Evolutionary conservation across 176 grass and related monocot genomes (phyloP).

Genomic region (Avena insularis): DNA sequence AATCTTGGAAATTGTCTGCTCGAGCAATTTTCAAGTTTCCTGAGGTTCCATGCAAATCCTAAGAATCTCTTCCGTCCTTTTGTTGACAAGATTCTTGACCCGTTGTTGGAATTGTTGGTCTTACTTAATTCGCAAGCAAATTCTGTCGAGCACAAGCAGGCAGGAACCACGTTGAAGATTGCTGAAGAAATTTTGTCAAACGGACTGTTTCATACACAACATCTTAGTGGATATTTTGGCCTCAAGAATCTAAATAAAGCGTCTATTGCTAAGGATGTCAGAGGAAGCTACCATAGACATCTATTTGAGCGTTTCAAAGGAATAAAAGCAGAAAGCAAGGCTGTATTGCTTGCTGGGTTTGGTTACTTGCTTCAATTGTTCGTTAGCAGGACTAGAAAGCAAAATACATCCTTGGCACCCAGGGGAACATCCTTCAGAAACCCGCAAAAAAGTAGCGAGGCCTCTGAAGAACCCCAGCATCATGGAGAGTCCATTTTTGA

Average conservation of each 20-base stretch:
- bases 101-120: slow-evolving; percentile 78
- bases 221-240: slow-evolving; percentile 86
- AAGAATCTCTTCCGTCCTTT: slow-evolving; percentile 91
- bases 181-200: slow-evolving; percentile 88
- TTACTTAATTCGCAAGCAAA: slow-evolving; percentile 75
- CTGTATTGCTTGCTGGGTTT: slow-evolving; percentile 79
- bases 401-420: slow-evolving; percentile 41
- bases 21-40: slow-evolving; percentile 75
- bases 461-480: slow-evolving; percentile 68
- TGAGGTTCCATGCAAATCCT: slow-evolving; percentile 83
- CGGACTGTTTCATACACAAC: slow-evolving; percentile 81
- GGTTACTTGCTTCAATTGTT: slow-evolving; percentile 89
- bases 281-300: slow-evolving; percentile 91
- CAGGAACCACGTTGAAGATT: slow-evolving; percentile 54
- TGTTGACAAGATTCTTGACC: slow-evolving; percentile 77
- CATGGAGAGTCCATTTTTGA: slow-evolving; percentile 75
- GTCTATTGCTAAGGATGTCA: slow-evolving; percentile 57
- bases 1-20: slow-evolving; percentile 69
- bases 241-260: slow-evolving; percentile 63
- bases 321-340: slow-evolving; percentile 85
- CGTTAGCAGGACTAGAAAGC: slow-evolving; percentile 59
- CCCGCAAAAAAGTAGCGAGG: slow-evolving; percentile 49
- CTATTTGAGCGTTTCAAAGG: slow-evolving; percentile 80
- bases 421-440: slow-evolving; percentile 29
- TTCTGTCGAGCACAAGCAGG: slow-evolving; percentile 44